phyloP scores from a whole-genome alignment of 129 eudicot species.

The Artemisia tridentata region DNA sequence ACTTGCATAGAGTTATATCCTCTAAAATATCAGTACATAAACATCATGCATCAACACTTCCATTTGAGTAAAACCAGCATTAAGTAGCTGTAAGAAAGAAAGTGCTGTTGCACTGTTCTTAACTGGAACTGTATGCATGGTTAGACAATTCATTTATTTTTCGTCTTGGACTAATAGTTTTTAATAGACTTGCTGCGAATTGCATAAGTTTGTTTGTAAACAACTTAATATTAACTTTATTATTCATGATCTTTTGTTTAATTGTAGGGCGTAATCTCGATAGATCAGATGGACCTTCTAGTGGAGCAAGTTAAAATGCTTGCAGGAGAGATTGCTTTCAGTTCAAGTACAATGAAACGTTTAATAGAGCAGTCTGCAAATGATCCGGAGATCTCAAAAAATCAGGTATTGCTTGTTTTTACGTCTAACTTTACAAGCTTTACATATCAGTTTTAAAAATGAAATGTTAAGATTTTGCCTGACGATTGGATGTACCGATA shows the following conservation, averaged over 20 bases:
- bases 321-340: conserved; percentile 63
- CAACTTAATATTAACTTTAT: conserved; percentile 1
- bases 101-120: conserved; percentile 5
- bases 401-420: conserved; percentile 42
- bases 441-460: not conserved
- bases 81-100: not conserved
- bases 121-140: not conserved
- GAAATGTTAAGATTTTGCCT: not conserved
- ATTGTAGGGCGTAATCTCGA: conserved; percentile 43
- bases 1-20: not conserved
- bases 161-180: not conserved
- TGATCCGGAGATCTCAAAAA: conserved; percentile 72
- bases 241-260: conserved; percentile 13
- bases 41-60: not conserved
- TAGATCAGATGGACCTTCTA: conserved; percentile 61
- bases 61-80: not conserved
- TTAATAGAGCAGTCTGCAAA: conserved; percentile 52
- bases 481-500: no score
- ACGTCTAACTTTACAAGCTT: not conserved
- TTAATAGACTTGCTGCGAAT: not conserved
- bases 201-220: not conserved
- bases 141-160: not conserved
- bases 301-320: conserved; percentile 67
- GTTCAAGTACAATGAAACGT: conserved; percentile 57
- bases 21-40: not conserved